Percentiles rank a stretch among this genome's conserved stretches.
phyloP scores from a whole-genome alignment of 495 filamentous ascomycete species.

The Articulospora tetracladia region DNA sequence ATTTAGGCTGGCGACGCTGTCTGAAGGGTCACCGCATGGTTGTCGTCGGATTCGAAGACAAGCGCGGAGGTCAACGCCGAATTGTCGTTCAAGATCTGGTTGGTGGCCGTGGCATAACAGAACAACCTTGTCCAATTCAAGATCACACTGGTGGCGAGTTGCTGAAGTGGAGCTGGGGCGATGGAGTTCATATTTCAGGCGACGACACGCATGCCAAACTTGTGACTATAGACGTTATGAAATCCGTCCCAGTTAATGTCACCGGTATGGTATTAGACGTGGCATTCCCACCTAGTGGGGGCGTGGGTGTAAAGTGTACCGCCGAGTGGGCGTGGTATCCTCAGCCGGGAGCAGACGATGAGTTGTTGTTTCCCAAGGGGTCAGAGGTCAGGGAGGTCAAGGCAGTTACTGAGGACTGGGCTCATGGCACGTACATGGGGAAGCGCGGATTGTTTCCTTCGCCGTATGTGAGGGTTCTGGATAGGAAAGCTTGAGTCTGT shows the following conservation, averaged over 20 bases:
- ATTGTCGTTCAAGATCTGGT: slow-evolving; percentile 63
- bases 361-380: slow-evolving; percentile 76
- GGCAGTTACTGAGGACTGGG: slow-evolving; percentile 87
- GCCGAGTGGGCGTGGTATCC: slow-evolving; percentile 76
- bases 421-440: slow-evolving; percentile 74
- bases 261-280: slow-evolving; percentile 6
- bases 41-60: slow-evolving; percentile 67
- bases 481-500: slow-evolving; percentile 5
- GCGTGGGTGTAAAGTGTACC: slow-evolving; percentile 54
- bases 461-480: slow-evolving; percentile 55
- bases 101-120: slow-evolving; percentile 60
- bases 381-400: slow-evolving; percentile 78
- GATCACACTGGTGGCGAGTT: slow-evolving; percentile 17
- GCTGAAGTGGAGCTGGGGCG: slow-evolving; percentile 25
- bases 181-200: slow-evolving; percentile 13
- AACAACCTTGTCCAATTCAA: slow-evolving; percentile 40
- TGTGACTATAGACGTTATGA: slow-evolving; percentile 37
- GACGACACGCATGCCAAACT: slow-evolving; percentile 14
- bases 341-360: slow-evolving; percentile 53
- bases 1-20: slow-evolving; percentile 77
- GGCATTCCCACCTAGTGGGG: slow-evolving; percentile 66
- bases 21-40: slow-evolving; percentile 79
- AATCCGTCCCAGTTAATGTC: slow-evolving; percentile 19
- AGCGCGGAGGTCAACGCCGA: slow-evolving; percentile 51
- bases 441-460: slow-evolving; percentile 71